Conservation (phyloP, 2,329 filamentous ascomycete genomes). For the Samsoniella hepiali region DNA sequence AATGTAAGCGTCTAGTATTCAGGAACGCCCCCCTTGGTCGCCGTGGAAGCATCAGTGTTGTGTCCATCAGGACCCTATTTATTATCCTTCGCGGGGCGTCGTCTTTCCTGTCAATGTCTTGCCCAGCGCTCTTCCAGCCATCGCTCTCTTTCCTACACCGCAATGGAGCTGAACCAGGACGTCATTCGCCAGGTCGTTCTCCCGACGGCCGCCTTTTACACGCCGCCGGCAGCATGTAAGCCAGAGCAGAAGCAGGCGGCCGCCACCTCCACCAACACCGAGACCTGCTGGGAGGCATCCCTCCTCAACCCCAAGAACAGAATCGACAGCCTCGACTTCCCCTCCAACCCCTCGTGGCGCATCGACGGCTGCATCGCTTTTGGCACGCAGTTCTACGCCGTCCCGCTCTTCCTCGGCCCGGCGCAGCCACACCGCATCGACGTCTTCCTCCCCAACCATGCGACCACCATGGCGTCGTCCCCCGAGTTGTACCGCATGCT, state of each 20-base stretch:
- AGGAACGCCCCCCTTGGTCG: too few species aligned
- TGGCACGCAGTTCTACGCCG: constrained; percentile 55
- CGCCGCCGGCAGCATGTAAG: not conserved
- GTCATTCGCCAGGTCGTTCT: constrained; percentile 56
- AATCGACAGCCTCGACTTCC: constrained; percentile 52
- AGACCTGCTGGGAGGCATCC: constrained; percentile 44
- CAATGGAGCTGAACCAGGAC: constrained; percentile 53
- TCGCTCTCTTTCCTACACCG: not conserved
- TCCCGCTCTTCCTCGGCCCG: constrained; percentile 49
- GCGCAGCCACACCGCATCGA: constrained; percentile 54
- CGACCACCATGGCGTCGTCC: constrained; percentile 31
- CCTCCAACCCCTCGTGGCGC: constrained; percentile 48
- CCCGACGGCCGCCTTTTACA: constrained; percentile 52
- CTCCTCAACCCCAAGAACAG: constrained; percentile 59
- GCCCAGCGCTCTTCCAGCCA: not conserved
- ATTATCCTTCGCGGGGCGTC: not conserved
- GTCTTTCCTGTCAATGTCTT: not conserved
- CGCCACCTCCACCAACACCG: not conserved
- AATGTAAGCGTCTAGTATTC: too few species aligned
- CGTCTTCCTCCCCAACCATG: constrained; percentile 53
- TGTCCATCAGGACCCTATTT: not conserved
- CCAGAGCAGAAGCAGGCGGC: constrained; percentile 19
- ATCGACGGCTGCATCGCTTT: constrained; percentile 57
- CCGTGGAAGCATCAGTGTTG: too few species aligned
- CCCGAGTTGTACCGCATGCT: constrained; percentile 43